Percentiles rank a stretch among this genome's conserved stretches.
phyloP scores from a whole-genome alignment of 169 alveolate genomes.

The Theileria sp. region DNA sequence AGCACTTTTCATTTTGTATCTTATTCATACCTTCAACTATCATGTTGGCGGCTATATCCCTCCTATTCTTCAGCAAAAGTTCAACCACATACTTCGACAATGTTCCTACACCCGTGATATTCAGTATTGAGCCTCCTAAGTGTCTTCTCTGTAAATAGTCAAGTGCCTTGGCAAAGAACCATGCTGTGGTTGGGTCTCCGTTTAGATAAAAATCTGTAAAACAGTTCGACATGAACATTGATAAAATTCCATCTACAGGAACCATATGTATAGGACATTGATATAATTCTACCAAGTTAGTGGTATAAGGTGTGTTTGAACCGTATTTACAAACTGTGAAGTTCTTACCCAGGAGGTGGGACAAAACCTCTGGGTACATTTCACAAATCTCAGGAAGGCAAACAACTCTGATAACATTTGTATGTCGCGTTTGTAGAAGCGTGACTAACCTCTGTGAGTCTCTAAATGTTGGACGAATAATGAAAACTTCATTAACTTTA shows the following conservation, averaged over 20 bases:
- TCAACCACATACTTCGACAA: slow-evolving; percentile 30
- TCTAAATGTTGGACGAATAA: slow-evolving; percentile 44
- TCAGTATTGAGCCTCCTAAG: slow-evolving; percentile 38
- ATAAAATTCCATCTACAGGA: slow-evolving; percentile 52
- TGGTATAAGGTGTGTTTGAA: slow-evolving; percentile 23
- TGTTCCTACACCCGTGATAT: slow-evolving; percentile 49
- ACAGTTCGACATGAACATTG: slow-evolving; percentile 44
- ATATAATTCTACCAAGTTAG: slow-evolving; percentile 38
- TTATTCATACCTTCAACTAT: slow-evolving; percentile 29
- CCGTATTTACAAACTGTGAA: slow-evolving; percentile 39
- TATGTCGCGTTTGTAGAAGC: slow-evolving; percentile 24
- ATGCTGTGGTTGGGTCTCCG: slow-evolving; percentile 64
- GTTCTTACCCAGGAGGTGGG: slow-evolving; percentile 35
- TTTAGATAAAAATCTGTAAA: slow-evolving; percentile 36
- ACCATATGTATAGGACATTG: slow-evolving; percentile 53
- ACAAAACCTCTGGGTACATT: slow-evolving; percentile 57
- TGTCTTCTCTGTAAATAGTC: slow-evolving; percentile 45
- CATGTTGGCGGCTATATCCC: slow-evolving; percentile 56
- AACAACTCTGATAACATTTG: slow-evolving; percentile 29
- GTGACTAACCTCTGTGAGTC: slow-evolving; percentile 29
- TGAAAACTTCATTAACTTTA: slow-evolving; percentile 5
- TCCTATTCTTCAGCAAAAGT: slow-evolving; percentile 30
- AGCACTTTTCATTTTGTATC: slow-evolving; percentile 14
- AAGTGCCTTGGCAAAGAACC: slow-evolving; percentile 61
- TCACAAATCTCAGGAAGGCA: slow-evolving; percentile 60